A percentile compares a stretch with the other conserved stretches of the same genome.
phyloP scores from a whole-genome alignment of 805 yeast species.

The Hanseniaspora lachancei region DNA sequence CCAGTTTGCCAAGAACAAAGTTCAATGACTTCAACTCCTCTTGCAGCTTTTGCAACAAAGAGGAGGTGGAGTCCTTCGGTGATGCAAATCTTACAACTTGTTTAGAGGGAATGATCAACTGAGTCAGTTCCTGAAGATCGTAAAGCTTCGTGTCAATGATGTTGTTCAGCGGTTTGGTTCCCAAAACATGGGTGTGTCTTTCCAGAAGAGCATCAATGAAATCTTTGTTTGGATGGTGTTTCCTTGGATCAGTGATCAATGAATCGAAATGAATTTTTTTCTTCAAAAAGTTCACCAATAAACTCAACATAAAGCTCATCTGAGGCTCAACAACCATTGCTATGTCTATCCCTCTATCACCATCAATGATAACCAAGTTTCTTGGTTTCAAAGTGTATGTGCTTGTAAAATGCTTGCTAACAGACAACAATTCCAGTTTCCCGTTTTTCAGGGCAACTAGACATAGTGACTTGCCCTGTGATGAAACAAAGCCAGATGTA shows the following conservation, averaged over 20 bases:
- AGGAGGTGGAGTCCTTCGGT: constrained; percentile 47
- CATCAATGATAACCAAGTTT: constrained; percentile 68
- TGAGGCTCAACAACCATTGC: constrained; percentile 59
- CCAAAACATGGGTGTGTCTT: constrained; percentile 19
- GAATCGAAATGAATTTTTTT: constrained; percentile 48
- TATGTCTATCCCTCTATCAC: constrained; percentile 72
- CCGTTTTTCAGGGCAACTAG: constrained; percentile 50
- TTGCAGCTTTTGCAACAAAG: constrained; percentile 47
- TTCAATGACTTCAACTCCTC: constrained; percentile 63
- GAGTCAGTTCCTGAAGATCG: constrained; percentile 35
- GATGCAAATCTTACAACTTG: constrained; percentile 68
- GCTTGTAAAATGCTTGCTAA: constrained; percentile 43
- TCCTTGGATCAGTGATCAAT: constrained; percentile 23
- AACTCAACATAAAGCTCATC: constrained; percentile 50
- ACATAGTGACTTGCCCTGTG: constrained; percentile 19
- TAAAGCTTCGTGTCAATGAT: constrained; percentile 23
- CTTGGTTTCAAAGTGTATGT: constrained; percentile 35
- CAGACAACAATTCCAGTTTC: constrained; percentile 55
- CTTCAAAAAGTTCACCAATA: constrained; percentile 59
- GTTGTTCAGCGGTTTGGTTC: constrained; percentile 9
- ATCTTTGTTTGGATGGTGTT: constrained; percentile 22
- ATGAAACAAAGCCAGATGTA: background rate
- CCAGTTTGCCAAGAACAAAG: constrained; percentile 45
- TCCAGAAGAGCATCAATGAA: constrained; percentile 24
- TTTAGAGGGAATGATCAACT: constrained; percentile 58